These are phyloP conservation scores for Truncatella angustata DNA, from an alignment of 2,329 filamentous ascomycete species.

Conservation along the genomic window DNA sequence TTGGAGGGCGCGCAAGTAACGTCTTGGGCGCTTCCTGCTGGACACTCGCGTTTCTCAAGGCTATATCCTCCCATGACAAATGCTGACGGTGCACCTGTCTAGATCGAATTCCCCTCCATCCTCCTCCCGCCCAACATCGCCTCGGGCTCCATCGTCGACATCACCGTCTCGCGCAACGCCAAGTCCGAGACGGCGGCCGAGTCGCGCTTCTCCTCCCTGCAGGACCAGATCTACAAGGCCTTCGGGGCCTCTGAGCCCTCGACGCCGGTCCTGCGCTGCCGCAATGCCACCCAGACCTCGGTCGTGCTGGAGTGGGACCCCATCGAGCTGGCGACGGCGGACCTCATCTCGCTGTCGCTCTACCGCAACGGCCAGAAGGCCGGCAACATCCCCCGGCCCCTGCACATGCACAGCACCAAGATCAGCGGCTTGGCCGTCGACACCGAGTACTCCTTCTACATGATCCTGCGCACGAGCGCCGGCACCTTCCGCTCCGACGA, in stretches of 20 bases:
- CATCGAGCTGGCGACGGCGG: slow-evolving; percentile 86
- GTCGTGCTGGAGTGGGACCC: slow-evolving; percentile 98
- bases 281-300: slow-evolving; percentile 97
- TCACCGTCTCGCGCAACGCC: slow-evolving; percentile 86
- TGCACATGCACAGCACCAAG: slow-evolving; percentile 91
- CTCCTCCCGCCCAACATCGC: slow-evolving; percentile 93
- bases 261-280: slow-evolving; percentile 79
- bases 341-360: slow-evolving; percentile 82
- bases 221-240: slow-evolving; percentile 80
- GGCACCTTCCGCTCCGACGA: slow-evolving; percentile 84
- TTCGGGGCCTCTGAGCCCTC: slow-evolving; percentile 80
- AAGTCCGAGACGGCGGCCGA: slow-evolving; percentile 73
- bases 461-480: slow-evolving; percentile 84
- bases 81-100: slow-evolving; percentile 17
- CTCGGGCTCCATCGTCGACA: slow-evolving; percentile 96
- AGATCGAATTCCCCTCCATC: slow-evolving; percentile 99
- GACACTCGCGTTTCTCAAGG: no score
- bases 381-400: slow-evolving; percentile 84
- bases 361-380: slow-evolving; percentile 97
- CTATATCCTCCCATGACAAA: no score
- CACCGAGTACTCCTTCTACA: slow-evolving; percentile 91
- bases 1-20: no score
- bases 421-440: slow-evolving; percentile 95
- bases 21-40: neutral
- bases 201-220: slow-evolving; percentile 77